Conservation (phyloP, 306 rosid species). For the Notholithocarpus densiflorus region DNA sequence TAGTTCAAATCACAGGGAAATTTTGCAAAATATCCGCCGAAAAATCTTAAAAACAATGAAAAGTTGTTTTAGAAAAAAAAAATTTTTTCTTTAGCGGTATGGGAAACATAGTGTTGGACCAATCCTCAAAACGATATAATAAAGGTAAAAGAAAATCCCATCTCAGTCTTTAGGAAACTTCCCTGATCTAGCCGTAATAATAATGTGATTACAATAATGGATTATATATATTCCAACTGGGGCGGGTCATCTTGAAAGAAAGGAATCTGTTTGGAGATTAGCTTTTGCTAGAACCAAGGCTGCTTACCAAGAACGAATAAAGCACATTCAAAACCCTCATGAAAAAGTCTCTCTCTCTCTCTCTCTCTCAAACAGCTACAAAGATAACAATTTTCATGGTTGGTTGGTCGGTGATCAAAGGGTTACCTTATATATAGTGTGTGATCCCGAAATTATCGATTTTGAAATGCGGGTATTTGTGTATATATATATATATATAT, state of each 20-base stretch:
- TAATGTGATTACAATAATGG: background rate
- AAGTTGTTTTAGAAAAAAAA: background rate
- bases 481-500: background rate
- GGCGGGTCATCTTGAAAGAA: constrained; percentile 50
- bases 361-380: background rate
- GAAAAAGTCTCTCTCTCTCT: constrained; percentile 15
- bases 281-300: constrained; percentile 58
- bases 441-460: constrained; percentile 41
- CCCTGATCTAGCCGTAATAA: constrained; percentile 9
- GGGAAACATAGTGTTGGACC: background rate
- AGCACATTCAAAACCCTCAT: constrained; percentile 41
- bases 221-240: constrained; percentile 5
- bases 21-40: too few relatives aligned
- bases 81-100: background rate
- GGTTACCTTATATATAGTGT: background rate
- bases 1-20: too few relatives aligned
- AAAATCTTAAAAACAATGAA: too few relatives aligned
- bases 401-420: constrained; percentile 6
- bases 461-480: constrained; percentile 21
- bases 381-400: background rate
- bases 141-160: constrained; percentile 1
- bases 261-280: constrained; percentile 59
- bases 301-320: constrained; percentile 42
- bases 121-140: background rate
- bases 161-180: constrained; percentile 27